Evolutionary conservation across 75 land plant species (phyloP), one percentile per base, ranked within the genome.

Genomic region (Pinus albicaulis): DNA sequence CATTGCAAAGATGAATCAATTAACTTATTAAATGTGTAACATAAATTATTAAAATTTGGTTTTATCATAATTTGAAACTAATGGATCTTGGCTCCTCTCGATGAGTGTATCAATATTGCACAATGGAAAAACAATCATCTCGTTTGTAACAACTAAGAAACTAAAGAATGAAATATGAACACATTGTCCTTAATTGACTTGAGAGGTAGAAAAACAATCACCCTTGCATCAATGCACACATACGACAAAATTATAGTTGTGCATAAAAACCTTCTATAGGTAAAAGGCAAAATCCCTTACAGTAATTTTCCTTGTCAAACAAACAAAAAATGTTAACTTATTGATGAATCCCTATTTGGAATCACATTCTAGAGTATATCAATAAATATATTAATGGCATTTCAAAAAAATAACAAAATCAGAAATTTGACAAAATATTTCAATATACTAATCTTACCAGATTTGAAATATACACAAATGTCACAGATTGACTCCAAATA

Each of bases 1-100:
- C 24, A 10, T 4, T 77, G 55, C 75, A 24, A 80, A 53, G 31
- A 73, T 31, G 63, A 57, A 62, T 23, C 44, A 36, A 44, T 6
- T 26, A 41, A 44, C 62, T 19, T 16, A 55, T 16, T 52, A n/a
- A n/a, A 38, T 2, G 15, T 15, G 25, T n/a, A 53, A 72, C 52
- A 48, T 12, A 11, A 72, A 24, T 24, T 52, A 28, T 24, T 52
- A 12, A 55, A 72, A 55, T 26, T 34, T 56, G 38, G 73, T 90
- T 3, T 84, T 71, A 97, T 98, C 93, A 89, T 92, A 92, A 74
- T 97, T 89, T 19, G 99, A 94, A 12, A 94, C 73, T 31, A 83
- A 84, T 63, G 77, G 92, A 73, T 97, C 99, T 59, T 95, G 85
- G 78, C 93, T 74, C 61, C 84, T 84, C 61, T 76, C 78, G 34